Conservation (phyloP, 1,139 yeast genomes). For the Pichia inconspicua region DNA sequence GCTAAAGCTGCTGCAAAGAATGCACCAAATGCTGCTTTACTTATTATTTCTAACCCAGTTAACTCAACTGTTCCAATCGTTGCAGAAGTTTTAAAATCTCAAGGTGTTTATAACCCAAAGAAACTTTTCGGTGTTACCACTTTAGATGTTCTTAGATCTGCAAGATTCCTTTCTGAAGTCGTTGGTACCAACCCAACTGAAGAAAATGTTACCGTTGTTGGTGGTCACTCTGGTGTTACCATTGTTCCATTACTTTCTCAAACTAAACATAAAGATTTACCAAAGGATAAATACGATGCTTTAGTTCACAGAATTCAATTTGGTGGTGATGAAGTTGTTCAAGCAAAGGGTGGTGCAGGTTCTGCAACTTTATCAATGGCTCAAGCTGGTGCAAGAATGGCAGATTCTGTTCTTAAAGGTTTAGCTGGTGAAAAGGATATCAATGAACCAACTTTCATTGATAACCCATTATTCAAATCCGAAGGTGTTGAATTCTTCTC, state of each 20-base stretch:
- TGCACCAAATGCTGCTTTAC: constrained; percentile 82
- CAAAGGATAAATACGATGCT: constrained; percentile 51
- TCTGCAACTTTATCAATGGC: constrained; percentile 99
- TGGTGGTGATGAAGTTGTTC: constrained; percentile 98
- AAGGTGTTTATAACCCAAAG: constrained; percentile 85
- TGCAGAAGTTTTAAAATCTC: constrained; percentile 82
- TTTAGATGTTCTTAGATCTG: constrained; percentile 87
- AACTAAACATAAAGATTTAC: constrained; percentile 48
- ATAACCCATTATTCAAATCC: constrained; percentile 73
- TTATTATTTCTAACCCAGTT: constrained; percentile 93
- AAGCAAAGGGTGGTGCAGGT: constrained; percentile 98
- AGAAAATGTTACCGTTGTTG: constrained; percentile 76
- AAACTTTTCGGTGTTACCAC: constrained; percentile 96
- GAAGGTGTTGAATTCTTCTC: constrained; percentile 92
- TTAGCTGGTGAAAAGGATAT: constrained; percentile 61
- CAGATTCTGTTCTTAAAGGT: constrained; percentile 78
- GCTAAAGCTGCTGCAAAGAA: constrained; percentile 82
- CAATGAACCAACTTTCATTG: constrained; percentile 74
- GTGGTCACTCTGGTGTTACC: constrained; percentile 98
- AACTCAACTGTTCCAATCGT: constrained; percentile 98
- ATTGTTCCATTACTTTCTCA: constrained; percentile 90
- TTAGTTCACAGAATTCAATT: constrained; percentile 91
- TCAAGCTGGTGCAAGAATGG: constrained; percentile 93
- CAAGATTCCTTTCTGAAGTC: constrained; percentile 79
- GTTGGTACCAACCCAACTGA: constrained; percentile 51